Base-by-base conservation (phyloP, 1,139 yeast species). In the Blastobotrys aristatus region DNA sequence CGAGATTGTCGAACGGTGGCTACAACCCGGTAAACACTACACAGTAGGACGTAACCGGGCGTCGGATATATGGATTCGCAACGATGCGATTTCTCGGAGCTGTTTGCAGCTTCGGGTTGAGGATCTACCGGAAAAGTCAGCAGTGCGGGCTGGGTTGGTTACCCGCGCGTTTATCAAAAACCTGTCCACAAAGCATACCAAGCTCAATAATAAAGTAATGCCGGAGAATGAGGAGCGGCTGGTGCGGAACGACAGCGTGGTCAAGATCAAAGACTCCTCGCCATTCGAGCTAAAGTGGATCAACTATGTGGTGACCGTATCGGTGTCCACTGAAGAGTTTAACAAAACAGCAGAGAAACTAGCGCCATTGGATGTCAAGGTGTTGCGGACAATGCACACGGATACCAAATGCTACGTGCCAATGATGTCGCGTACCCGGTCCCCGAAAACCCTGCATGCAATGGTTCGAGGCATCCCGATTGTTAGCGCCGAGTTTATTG, bases 401-500 rank as follows among this genome's bases (percentile, higher is more conserved):
- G 17, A 43, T 1, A 61, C 67, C 4, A 53, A 56, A 10, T 54
- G 53, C 26, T 56, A 53, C 30, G 46, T 59, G 36, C 51, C 46
- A 26, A 50, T 53, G 40, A 18, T 21, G 33, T 16, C 6, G 5
- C 20, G 17, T 14, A 49, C 48, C 36, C 44, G 44, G 26, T 48
- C 52, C 20, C 49, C 64, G 11, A 59, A 58, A 37, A 43, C 56
- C 2, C 51, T 60, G 36, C 52, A 49, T 18, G 68, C 68, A 2
- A 48, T 64, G 47, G 59, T 58, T 7, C 40, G 47, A 14, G 50
- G 47, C 11, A 47, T 63, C 1, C 66, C 66, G 1, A 44, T 64
- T n/a, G 60, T 57, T 7, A 53, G 52, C 17, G 38, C 46, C 18
- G 59, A 56, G 3, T 63, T 49, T 40, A 47, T 54, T 5, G 52